These are phyloP conservation scores for Pleurotus tuoliensis DNA, from an alignment of 768 basidiomycete species.

Conservation along the genomic window DNA sequence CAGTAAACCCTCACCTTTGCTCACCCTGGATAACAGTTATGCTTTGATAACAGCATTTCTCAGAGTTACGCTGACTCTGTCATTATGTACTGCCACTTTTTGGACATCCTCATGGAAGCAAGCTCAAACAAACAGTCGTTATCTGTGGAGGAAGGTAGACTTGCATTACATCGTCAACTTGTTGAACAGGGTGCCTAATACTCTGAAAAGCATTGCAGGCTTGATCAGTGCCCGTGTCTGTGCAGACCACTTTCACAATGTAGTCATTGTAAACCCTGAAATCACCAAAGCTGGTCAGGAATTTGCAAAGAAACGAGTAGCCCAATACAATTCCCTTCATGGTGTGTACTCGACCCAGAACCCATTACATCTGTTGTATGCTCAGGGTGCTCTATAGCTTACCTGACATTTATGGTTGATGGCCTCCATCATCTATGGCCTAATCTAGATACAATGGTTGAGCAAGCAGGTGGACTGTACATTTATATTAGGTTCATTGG, in stretches of 20 bases:
- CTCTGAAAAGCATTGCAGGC: constrained; percentile 19
- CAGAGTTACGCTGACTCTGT: background rate
- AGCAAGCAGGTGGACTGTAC: constrained; percentile 14
- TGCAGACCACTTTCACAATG: constrained; percentile 23
- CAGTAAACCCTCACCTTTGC: background rate
- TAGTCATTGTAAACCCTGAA: constrained; percentile 23
- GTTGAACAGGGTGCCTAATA: background rate
- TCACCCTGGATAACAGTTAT: too few relatives aligned
- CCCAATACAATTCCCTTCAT: constrained; percentile 14
- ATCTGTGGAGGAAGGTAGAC: constrained; percentile 23
- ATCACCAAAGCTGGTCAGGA: constrained; percentile 8
- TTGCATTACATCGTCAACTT: background rate
- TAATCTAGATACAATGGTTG: constrained; percentile 13
- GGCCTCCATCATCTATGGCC: constrained; percentile 17
- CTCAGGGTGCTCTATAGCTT: background rate
- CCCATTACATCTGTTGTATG: background rate
- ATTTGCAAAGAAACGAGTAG: constrained; percentile 11
- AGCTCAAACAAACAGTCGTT: constrained; percentile 13
- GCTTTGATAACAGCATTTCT: background rate
- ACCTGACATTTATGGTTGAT: constrained; percentile 10
- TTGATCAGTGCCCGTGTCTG: constrained; percentile 21
- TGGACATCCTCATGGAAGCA: background rate
- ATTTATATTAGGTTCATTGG: background rate
- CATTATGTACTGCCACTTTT: background rate
- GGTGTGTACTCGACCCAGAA: background rate